Evolutionary conservation across 2,329 filamentous ascomycete genomes (phyloP).

Genomic region (Fusarium citri): DNA sequence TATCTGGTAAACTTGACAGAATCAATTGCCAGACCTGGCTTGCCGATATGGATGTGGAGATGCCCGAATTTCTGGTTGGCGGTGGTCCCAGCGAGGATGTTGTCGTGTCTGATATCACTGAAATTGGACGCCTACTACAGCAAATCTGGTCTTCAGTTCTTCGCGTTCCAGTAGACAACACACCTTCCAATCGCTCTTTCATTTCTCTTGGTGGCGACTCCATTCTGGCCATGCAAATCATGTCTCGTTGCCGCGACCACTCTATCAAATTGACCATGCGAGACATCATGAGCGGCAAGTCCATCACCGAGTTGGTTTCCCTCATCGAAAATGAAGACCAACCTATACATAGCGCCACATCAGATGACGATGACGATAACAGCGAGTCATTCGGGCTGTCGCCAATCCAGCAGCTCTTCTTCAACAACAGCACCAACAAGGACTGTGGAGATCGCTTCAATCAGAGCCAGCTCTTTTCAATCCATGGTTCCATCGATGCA

Average conservation of each 20-base stretch:
- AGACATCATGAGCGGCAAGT: conserved; percentile 49
- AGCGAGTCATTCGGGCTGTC: conserved; percentile 52
- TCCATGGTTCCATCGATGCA: conserved; percentile 37
- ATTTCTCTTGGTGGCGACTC: conserved; percentile 58
- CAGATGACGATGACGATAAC: conserved; percentile 1
- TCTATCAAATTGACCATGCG: conserved; percentile 48
- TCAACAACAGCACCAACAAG: conserved; percentile 45
- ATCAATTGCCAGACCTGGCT: conserved; percentile 57
- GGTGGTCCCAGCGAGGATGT: conserved; percentile 41
- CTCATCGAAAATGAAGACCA: conserved; percentile 4
- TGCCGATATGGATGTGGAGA: conserved; percentile 53
- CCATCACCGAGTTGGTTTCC: conserved; percentile 44
- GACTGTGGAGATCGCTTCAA: conserved; percentile 54
- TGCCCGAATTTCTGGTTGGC: conserved; percentile 54
- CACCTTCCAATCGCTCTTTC: conserved; percentile 51
- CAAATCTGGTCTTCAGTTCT: conserved; percentile 57
- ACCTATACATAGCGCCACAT: neutral
- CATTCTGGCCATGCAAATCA: conserved; percentile 57
- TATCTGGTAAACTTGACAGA: conserved; percentile 37
- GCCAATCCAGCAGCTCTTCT: conserved; percentile 59
- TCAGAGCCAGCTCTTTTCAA: conserved; percentile 56
- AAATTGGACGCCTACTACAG: conserved; percentile 14
- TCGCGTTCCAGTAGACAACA: conserved; percentile 48
- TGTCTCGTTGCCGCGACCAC: conserved; percentile 52
- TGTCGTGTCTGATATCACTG: neutral